Conservation (phyloP, 805 yeast species). For the Wickerhamiella lipophila region DNA sequence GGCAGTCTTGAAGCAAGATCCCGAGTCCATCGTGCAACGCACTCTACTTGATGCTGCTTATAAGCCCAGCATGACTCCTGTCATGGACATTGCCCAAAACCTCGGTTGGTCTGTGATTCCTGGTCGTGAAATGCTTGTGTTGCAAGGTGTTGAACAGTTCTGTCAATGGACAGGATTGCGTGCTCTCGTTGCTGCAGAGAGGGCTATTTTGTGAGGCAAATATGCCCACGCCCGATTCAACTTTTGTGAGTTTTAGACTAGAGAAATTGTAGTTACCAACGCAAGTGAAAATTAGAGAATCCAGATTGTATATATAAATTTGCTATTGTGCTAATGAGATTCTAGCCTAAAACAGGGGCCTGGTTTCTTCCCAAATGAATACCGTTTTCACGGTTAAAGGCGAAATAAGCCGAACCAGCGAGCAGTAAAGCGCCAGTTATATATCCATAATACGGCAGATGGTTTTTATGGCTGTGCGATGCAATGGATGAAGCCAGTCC, state of each 20-base stretch:
- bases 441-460: not conserved
- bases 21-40: conserved; percentile 29
- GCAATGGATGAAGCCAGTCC: conserved; percentile 54
- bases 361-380: conserved; percentile 1
- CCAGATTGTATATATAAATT: not conserved
- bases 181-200: conserved; percentile 24
- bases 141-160: conserved; percentile 88
- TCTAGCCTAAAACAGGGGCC: conserved; percentile 4
- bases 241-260: no score
- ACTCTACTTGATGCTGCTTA: conserved; percentile 84
- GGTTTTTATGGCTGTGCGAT: conserved; percentile 22
- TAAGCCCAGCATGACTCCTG: conserved; percentile 75
- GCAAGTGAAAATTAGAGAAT: no score
- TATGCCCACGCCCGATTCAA: no score
- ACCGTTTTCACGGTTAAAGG: not conserved
- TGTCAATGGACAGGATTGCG: conserved; percentile 44
- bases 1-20: conserved; percentile 33
- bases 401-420: conserved; percentile 2
- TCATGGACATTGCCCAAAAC: conserved; percentile 63
- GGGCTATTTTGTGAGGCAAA: conserved; percentile 14
- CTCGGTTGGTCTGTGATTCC: conserved; percentile 72
- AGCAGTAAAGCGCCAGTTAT: not conserved
- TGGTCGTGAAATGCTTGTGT: conserved; percentile 83
- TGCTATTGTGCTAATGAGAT: not conserved
- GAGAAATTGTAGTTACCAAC: no score